These are phyloP conservation scores for Mucor circinelloides DNA, from an alignment of 371 early-diverging fungal genomes.

Conservation along the genomic window DNA sequence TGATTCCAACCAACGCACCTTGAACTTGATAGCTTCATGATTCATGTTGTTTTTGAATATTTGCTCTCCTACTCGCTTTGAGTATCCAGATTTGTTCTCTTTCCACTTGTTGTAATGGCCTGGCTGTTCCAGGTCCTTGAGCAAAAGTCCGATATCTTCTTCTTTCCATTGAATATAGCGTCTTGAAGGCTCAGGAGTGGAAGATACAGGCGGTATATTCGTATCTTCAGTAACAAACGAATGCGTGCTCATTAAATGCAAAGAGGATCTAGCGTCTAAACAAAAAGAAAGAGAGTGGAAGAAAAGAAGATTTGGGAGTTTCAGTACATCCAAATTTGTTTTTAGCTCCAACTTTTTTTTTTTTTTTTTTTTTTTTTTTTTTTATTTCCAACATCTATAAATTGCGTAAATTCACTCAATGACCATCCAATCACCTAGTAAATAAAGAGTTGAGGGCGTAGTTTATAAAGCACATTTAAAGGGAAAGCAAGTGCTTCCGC, in stretches of 20 bases:
- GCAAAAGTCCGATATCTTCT: conserved; percentile 33
- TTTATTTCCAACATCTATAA: background rate
- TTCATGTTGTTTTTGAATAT: conserved; percentile 35
- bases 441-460: background rate
- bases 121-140: conserved; percentile 33
- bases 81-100: conserved; percentile 39
- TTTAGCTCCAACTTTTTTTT: background rate
- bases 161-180: conserved; percentile 40
- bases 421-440: background rate
- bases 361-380: background rate
- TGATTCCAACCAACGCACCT: conserved; percentile 42
- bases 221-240: conserved; percentile 2
- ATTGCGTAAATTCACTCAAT: background rate
- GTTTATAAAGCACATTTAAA: background rate
- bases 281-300: background rate
- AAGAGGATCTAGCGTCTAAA: background rate
- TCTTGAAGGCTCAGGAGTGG: conserved; percentile 28
- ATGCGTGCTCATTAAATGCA: background rate
- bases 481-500: background rate
- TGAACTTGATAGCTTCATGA: conserved; percentile 46
- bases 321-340: no score
- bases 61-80: conserved; percentile 36
- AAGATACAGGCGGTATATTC: background rate
- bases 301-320: no score
- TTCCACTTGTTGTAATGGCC: conserved; percentile 39